These are phyloP conservation scores for Globisporangium lucens DNA, from an alignment of 352 stramenopile genomes.

Conservation along the genomic window DNA sequence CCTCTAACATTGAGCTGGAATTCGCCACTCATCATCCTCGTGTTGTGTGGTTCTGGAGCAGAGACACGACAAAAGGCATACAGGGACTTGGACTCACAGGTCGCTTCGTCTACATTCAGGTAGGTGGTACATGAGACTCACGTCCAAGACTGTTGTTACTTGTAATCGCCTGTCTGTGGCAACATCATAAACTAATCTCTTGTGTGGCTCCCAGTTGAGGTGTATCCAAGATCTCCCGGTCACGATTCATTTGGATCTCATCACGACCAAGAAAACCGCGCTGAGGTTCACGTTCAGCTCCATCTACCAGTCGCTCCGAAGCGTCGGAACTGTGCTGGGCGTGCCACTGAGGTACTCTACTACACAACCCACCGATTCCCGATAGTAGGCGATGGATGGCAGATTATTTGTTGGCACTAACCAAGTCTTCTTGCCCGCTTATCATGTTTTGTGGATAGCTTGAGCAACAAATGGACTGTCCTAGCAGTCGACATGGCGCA, in stretches of 20 bases:
- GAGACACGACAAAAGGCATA: constrained; percentile 41
- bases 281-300: constrained; percentile 72
- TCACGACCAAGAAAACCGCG: constrained; percentile 62
- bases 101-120: constrained; percentile 69
- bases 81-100: constrained; percentile 64
- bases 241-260: constrained; percentile 69
- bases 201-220: constrained; percentile 25
- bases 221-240: constrained; percentile 35
- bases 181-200: not conserved
- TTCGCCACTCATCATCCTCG: not conserved
- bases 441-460: constrained; percentile 18
- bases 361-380: not conserved
- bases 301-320: constrained; percentile 56
- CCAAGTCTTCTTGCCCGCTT: not conserved
- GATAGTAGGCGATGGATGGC: not conserved
- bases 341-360: constrained; percentile 47
- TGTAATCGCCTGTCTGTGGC: not conserved
- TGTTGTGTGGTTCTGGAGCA: constrained; percentile 10
- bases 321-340: constrained; percentile 55
- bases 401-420: not conserved
- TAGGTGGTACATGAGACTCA: constrained; percentile 16
- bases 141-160: not conserved
- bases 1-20: not conserved
- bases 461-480: constrained; percentile 55
- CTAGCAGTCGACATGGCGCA: constrained; percentile 60